A percentile compares a stretch with the other conserved stretches of the same genome.
Evolutionary conservation across 345 rosid species (phyloP).

Genomic region (Microthlaspi erraticum): DNA sequence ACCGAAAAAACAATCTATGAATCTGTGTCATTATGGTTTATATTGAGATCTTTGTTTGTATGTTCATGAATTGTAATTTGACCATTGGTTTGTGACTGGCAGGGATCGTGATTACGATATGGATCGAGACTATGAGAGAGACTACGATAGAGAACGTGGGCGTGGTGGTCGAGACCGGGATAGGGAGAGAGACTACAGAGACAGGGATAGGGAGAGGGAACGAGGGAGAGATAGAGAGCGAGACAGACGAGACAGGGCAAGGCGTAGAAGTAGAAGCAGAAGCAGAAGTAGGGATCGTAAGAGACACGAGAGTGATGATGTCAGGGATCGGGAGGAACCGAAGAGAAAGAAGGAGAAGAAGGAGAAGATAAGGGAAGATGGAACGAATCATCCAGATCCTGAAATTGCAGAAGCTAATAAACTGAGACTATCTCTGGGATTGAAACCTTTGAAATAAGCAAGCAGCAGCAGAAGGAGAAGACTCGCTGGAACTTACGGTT

Average conservation of each 20-base stretch:
- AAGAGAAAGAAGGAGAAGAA: conserved; percentile 76
- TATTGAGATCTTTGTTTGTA: conserved; percentile 10
- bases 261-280: conserved; percentile 78
- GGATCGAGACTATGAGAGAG: conserved; percentile 63
- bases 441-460: conserved; percentile 65
- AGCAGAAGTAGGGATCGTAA: conserved; percentile 80
- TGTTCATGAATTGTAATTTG: conserved; percentile 4
- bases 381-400: conserved; percentile 86
- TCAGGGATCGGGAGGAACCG: conserved; percentile 55
- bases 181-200: conserved; percentile 70
- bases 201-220: conserved; percentile 75
- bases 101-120: conserved; percentile 69
- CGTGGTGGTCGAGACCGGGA: conserved; percentile 60
- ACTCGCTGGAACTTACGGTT: conserved; percentile 3
- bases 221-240: conserved; percentile 78
- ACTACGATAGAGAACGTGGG: conserved; percentile 60
- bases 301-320: conserved; percentile 60
- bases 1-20: no score
- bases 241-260: conserved; percentile 74
- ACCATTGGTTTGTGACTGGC: conserved; percentile 4
- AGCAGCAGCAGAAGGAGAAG: conserved; percentile 19
- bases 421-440: conserved; percentile 73
- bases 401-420: conserved; percentile 92
- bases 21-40: neutral
- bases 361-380: conserved; percentile 78